These are phyloP conservation scores for Leucaena leucocephala DNA, from an alignment of 306 rosid genomes.

Conservation along the genomic window DNA sequence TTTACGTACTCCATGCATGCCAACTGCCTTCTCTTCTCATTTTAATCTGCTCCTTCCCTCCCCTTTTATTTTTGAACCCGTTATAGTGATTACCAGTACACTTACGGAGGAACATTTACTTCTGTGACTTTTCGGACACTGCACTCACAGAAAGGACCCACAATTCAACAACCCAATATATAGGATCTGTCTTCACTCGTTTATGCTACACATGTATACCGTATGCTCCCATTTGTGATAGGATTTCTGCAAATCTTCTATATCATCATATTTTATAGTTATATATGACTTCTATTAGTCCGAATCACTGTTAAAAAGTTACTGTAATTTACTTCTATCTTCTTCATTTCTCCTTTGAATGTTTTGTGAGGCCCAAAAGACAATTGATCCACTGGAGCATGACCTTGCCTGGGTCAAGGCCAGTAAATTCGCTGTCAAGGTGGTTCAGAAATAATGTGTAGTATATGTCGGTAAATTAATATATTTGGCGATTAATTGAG, in stretches of 20 bases:
- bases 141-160: not conserved
- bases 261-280: conserved; percentile 27
- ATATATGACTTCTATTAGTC: not conserved
- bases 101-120: not conserved
- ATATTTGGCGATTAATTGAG: conserved; percentile 4
- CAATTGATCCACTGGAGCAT: conserved; percentile 15
- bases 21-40: not conserved
- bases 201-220: not conserved
- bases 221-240: conserved; percentile 41
- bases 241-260: conserved; percentile 35
- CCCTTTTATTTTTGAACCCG: not conserved
- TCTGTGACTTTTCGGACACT: not conserved
- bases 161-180: not conserved
- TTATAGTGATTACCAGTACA: not conserved
- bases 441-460: conserved; percentile 25
- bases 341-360: conserved; percentile 15
- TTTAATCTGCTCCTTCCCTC: not conserved
- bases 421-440: conserved; percentile 26
- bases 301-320: conserved; percentile 1
- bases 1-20: conserved; percentile 41
- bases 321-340: conserved; percentile 36
- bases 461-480: not conserved
- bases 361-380: conserved; percentile 33
- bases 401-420: conserved; percentile 31
- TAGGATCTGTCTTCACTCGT: not conserved